Conservation (phyloP, 1,139 yeast species). For the Magnusiomyces sp. region DNA sequence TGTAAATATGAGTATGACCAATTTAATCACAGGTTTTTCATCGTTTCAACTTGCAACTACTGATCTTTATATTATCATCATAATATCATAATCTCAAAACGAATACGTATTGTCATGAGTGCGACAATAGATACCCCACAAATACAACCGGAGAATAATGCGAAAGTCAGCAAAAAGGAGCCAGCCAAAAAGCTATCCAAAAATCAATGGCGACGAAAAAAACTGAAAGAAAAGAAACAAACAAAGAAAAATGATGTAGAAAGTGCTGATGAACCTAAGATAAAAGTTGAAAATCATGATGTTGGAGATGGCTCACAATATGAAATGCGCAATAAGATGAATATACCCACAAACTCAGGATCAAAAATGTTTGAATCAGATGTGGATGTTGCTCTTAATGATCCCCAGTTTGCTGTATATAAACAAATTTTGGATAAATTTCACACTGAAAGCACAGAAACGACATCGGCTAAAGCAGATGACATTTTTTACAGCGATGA, state of each 20-base stretch:
- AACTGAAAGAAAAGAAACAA: conserved; percentile 43
- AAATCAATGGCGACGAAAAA: conserved; percentile 54
- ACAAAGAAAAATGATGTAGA: conserved; percentile 7
- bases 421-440: conserved; percentile 40
- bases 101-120: too few relatives aligned
- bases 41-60: too few relatives aligned
- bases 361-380: conserved; percentile 21
- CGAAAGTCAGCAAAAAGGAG: too few relatives aligned
- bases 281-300: conserved; percentile 5
- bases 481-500: conserved; percentile 33
- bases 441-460: conserved; percentile 22
- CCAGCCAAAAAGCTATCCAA: conserved; percentile 22
- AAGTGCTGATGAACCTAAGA: conserved; percentile 5
- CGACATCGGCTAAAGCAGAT: conserved; percentile 23
- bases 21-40: too few relatives aligned
- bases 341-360: neutral
- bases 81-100: too few relatives aligned
- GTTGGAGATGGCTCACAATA: conserved; percentile 7
- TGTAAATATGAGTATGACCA: too few relatives aligned
- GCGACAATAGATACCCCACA: too few relatives aligned
- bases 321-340: conserved; percentile 10
- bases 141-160: too few relatives aligned
- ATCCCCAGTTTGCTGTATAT: conserved; percentile 39
- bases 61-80: too few relatives aligned
- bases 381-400: conserved; percentile 26